Percentiles rank a stretch among this genome's conserved stretches.
Conservation (phyloP, 768 basidiomycete species). For the Rhodotorula taiwanensis region DNA sequence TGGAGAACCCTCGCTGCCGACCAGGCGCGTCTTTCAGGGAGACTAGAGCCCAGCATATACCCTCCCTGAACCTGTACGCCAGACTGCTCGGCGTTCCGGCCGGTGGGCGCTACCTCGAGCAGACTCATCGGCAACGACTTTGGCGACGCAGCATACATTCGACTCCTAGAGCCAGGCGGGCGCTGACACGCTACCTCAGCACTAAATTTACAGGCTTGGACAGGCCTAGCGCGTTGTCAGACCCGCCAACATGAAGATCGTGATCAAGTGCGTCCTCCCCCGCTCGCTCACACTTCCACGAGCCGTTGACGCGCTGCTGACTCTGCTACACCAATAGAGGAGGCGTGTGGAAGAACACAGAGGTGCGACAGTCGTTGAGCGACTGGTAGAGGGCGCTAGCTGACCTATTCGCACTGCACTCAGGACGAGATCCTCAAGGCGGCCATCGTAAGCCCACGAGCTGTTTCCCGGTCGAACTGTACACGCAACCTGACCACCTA, state of each 20-base stretch:
- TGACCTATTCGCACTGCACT: conserved; percentile 55
- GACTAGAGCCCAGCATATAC: no score
- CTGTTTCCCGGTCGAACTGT: neutral
- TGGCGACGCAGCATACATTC: no score
- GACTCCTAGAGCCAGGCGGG: no score
- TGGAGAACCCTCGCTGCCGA: no score
- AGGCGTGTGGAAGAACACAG: conserved; percentile 64
- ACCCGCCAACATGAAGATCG: conserved; percentile 37
- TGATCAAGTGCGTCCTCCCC: conserved; percentile 34
- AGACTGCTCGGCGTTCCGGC: no score
- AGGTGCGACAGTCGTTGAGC: conserved; percentile 43
- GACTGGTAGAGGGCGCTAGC: neutral
- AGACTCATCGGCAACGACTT: no score
- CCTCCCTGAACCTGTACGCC: no score
- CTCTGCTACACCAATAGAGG: neutral
- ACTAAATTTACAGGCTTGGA: no score
- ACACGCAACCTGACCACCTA: neutral
- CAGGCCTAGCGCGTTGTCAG: no score
- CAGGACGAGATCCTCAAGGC: conserved; percentile 97
- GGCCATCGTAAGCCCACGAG: conserved; percentile 61
- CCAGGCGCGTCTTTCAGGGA: no score
- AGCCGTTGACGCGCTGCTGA: neutral
- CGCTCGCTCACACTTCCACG: neutral
- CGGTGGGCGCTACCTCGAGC: no score
- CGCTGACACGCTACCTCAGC: no score